phyloP scores from a whole-genome alignment of 495 filamentous ascomycete genomes.

The Penicillium bovifimosum region DNA sequence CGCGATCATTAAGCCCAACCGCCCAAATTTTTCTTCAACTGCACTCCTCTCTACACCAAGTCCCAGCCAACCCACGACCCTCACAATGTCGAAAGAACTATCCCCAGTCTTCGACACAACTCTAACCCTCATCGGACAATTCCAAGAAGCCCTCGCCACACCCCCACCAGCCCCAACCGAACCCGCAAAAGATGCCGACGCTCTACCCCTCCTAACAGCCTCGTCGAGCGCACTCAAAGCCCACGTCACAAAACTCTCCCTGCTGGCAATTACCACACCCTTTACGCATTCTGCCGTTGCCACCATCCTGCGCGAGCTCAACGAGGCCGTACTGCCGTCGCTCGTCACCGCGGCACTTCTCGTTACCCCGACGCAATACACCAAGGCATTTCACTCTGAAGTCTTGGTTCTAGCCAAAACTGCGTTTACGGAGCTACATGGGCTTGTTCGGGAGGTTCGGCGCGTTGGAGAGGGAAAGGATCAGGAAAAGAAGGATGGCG shows the following conservation, averaged over 20 bases:
- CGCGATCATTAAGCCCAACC: slow-evolving; percentile 21
- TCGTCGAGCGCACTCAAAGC: slow-evolving; percentile 64
- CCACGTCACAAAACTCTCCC: slow-evolving; percentile 78
- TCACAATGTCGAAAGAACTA: slow-evolving; percentile 39
- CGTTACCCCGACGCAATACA: slow-evolving; percentile 53
- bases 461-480: slow-evolving; percentile 22
- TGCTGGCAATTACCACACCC: slow-evolving; percentile 76
- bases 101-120: slow-evolving; percentile 27
- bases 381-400: slow-evolving; percentile 53
- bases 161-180: slow-evolving; percentile 13
- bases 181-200: slow-evolving; percentile 34
- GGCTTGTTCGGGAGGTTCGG: slow-evolving; percentile 34
- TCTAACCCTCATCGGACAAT: slow-evolving; percentile 31
- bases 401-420: slow-evolving; percentile 28
- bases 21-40: slow-evolving; percentile 26
- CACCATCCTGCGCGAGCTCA: slow-evolving; percentile 60
- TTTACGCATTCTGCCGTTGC: slow-evolving; percentile 72
- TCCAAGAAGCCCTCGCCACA: slow-evolving; percentile 33
- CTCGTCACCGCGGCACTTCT: slow-evolving; percentile 64
- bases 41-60: background rate
- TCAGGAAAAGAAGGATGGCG: slow-evolving; percentile 18
- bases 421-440: slow-evolving; percentile 34
- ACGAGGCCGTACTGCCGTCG: slow-evolving; percentile 60
- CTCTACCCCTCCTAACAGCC: slow-evolving; percentile 59
- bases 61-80: background rate